Percentiles rank a stretch among this genome's conserved stretches.
Evolutionary conservation across 192 early-diverging fungal genomes (phyloP).

Genomic region (Ambispora gerdemannii): DNA sequence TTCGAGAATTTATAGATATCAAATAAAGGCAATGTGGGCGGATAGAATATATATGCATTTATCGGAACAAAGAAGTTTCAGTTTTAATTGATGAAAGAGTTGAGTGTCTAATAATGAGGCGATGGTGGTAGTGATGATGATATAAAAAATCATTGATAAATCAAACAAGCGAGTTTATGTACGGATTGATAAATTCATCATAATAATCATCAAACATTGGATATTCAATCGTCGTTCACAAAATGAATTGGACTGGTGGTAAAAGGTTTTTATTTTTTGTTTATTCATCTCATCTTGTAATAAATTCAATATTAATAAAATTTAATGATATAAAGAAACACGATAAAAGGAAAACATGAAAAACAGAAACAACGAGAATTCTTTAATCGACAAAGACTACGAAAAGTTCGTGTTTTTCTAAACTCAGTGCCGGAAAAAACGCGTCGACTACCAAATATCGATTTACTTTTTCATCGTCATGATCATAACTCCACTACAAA

Average conservation of each 20-base stretch:
- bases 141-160: no score
- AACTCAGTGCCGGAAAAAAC: background rate
- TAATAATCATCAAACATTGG: no score
- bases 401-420: constrained; percentile 9
- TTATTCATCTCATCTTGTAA: background rate
- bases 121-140: no score
- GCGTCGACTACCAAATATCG: constrained; percentile 1
- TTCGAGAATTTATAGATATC: no score
- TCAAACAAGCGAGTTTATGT: no score
- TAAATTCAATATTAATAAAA: background rate
- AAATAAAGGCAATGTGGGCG: no score
- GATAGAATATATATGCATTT: no score
- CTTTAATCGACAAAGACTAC: constrained; percentile 14
- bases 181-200: no score
- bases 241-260: constrained; percentile 25
- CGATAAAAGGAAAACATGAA: constrained; percentile 14
- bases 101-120: no score
- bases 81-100: no score
- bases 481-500: background rate
- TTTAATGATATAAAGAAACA: constrained; percentile 2
- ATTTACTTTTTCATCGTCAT: background rate
- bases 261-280: constrained; percentile 9
- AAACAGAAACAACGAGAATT: constrained; percentile 21
- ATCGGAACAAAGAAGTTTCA: no score
- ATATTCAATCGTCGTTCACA: no score